Conservation (phyloP, 139 green algal genomes). For the Chlorella vulgaris region DNA sequence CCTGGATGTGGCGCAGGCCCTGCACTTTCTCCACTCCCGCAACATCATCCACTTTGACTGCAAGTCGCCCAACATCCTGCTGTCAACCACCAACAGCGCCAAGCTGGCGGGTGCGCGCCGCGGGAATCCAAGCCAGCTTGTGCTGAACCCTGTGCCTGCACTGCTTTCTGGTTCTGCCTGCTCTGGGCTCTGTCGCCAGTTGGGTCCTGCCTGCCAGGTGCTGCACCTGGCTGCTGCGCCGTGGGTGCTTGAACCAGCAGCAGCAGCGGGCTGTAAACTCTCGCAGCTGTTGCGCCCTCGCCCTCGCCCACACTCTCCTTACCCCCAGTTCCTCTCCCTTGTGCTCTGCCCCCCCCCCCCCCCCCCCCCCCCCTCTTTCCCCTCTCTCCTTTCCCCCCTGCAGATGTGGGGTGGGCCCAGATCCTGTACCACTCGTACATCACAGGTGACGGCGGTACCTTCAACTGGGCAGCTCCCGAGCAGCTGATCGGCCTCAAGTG, state of each 20-base stretch:
- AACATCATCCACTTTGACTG: conserved; percentile 43
- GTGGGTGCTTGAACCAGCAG: too few relatives aligned
- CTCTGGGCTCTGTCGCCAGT: too few relatives aligned
- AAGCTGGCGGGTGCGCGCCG: conserved; percentile 31
- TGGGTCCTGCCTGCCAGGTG: too few relatives aligned
- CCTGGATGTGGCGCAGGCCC: conserved; percentile 18
- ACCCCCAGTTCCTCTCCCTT: neutral
- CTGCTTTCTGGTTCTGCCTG: too few relatives aligned
- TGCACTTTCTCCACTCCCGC: conserved; percentile 27
- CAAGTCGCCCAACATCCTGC: conserved; percentile 47
- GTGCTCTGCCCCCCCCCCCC: too few relatives aligned
- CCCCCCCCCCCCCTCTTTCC: neutral
- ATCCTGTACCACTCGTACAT: conserved; percentile 35
- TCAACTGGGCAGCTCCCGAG: conserved; percentile 37
- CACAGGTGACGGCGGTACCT: conserved; percentile 34
- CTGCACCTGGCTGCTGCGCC: too few relatives aligned
- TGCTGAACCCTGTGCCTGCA: neutral
- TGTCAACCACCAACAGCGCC: conserved; percentile 17
- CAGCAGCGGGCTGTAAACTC: too few relatives aligned
- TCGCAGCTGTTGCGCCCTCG: too few relatives aligned
- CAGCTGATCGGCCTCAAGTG: conserved; percentile 37
- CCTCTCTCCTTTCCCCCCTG: neutral
- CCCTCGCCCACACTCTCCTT: too few relatives aligned
- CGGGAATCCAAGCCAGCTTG: neutral
- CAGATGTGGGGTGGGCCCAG: conserved; percentile 41